Evolutionary conservation across 1,284 basidiomycete genomes (phyloP), one percentile per base, ranked within the genome.

Genomic region (Trametes versicolor): DNA sequence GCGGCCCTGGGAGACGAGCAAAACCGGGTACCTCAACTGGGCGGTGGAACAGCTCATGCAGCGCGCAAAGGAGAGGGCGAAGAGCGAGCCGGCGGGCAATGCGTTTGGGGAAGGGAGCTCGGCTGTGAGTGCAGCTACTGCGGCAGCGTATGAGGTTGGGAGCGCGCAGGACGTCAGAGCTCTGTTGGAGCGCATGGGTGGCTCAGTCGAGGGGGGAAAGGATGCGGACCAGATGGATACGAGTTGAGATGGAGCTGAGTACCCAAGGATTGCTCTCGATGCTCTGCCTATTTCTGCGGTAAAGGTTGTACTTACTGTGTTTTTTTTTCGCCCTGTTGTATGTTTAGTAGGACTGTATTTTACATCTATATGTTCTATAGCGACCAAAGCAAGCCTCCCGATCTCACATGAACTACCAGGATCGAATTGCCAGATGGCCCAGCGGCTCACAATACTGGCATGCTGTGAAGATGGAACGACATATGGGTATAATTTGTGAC

Each of bases 1-100:
- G 75, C 83, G 89, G 12, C 82, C 82, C 34, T 93, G 91, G 91
- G 91, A 93, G 77, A 86, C 83, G 32, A 85, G 81, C 71, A 84
- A 83, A 74, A 81, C 81, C 0, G 90, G 90, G 8, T 93, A 93
- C 73, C 72, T 86, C 9, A 86, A 86, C 64, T 93, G 91, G 91
- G 89, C 88, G 1, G 79, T 86, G 1, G 80, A 80, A 17, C 83
- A 88, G 71, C 75, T 91, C 13, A 72, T 87, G 58, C 78, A 79
- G 56, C 83, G 79, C 39, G 78, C 82, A n/a, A 83, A 79, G 65
- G 77, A 78, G 29, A 77, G 76, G 47, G 78, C 72, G 25, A 78
- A 77, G 59, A 77, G 71, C 5, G 70, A 71, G 34, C 43, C 48
- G 13, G 63, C 63, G 21, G 65, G 62, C 19, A 58, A 61, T 6